phyloP scores from a whole-genome alignment of 163 green algal genomes.

The Smithsoniella earleae region DNA sequence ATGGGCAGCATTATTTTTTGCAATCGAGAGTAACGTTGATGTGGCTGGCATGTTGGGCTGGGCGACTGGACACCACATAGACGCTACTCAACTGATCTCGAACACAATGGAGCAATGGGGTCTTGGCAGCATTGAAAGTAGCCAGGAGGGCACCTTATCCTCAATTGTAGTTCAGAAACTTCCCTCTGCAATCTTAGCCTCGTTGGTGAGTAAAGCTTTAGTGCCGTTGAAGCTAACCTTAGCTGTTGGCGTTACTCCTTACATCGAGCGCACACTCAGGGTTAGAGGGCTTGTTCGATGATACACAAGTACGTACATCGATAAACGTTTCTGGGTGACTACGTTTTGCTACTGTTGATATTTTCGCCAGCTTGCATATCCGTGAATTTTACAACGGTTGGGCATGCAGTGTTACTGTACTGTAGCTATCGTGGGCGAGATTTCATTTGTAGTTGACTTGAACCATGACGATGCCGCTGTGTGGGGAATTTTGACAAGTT shows the following conservation, averaged over 20 bases:
- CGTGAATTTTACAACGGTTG: no score
- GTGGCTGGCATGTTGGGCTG: not conserved
- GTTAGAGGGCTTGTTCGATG: not conserved
- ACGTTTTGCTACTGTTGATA: no score
- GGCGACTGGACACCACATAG: not conserved
- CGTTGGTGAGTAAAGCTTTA: not conserved
- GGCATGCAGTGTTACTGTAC: no score
- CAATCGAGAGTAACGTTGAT: not conserved
- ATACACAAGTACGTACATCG: no score
- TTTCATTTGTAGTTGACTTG: no score
- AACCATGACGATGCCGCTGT: no score
- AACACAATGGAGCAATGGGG: not conserved
- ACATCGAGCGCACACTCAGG: not conserved
- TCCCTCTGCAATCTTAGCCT: not conserved
- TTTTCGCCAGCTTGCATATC: no score
- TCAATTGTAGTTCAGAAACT: no score
- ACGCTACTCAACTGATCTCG: not conserved
- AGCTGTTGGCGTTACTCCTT: not conserved
- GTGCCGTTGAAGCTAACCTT: not conserved
- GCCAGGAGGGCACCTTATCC: not conserved
- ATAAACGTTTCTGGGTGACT: no score
- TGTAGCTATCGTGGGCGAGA: no score
- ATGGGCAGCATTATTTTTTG: not conserved
- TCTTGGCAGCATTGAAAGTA: not conserved
- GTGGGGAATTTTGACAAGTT: no score